Evolutionary conservation across 1,284 basidiomycete species (phyloP), one percentile per base, ranked within the genome.

Genomic region (Moesziomyces antarcticus): DNA sequence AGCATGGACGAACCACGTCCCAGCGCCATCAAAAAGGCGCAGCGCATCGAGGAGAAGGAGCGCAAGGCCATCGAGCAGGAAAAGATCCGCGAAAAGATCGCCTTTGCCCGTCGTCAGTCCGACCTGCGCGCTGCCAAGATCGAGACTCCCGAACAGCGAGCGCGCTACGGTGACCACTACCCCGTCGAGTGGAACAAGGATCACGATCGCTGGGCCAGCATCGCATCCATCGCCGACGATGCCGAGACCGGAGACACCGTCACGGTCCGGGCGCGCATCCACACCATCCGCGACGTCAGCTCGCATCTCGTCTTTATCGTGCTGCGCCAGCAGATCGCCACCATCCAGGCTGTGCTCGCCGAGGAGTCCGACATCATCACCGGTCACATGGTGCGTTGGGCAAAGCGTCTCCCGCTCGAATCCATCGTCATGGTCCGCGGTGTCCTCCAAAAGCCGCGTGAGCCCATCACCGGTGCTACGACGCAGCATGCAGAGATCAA

Each of bases 381-480:
- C 3, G 50, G 75, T 25, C 75, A 81, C 56, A 81, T 82, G 79
- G 67, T 80, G 24, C 62, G 75, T 50, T 82, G 81, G 80, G 77
- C 75, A 25, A 73, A 75, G 59, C 66, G 70, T 1, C 56, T 82
- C 33, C 81, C 74, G 1, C 62, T 69, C 57, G 80, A 81, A 56
- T 73, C 78, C 7, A 68, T 81, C 45, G 75, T 82, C 6, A 44
- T 77, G n/a, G 72, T 81, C 20, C 73, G 70, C 8, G 80, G 80
- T 21, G 56, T 49, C 42, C 56, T 82, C 47, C 75, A 79, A 40
- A 60, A 62, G 50, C 77, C 80, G n/a, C 65, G 62, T 14, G 77
- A 79, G 44, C 64, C 64, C 25, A 75, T 81, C 57, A 70, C 72
- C 9, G 75, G 80, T 25, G 77, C 78, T 20, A 72, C 74, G 25